These are phyloP conservation scores for Dictyostelium capitatum DNA, from an alignment of 78 protist genomes.

Conservation along the genomic window DNA sequence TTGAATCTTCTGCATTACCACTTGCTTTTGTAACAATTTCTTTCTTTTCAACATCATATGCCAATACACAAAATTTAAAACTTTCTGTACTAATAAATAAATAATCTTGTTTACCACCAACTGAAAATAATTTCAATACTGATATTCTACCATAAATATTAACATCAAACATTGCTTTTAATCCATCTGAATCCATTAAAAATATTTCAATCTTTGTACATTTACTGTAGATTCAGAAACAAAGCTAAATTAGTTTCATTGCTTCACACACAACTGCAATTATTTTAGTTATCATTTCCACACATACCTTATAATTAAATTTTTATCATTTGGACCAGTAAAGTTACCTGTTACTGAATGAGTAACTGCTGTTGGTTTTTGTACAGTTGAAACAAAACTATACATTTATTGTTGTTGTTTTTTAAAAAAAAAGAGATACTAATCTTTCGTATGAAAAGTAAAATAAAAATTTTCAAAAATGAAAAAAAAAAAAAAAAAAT, in stretches of 20 bases:
- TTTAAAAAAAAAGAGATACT: background rate
- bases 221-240: constrained; percentile 24
- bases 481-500: background rate
- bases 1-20: constrained; percentile 83
- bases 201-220: constrained; percentile 85
- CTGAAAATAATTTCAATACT: constrained; percentile 43
- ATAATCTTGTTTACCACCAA: constrained; percentile 61
- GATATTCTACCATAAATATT: constrained; percentile 88
- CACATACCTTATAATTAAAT: constrained; percentile 84
- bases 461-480: background rate
- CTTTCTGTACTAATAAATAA: constrained; percentile 87
- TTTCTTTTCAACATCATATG: constrained; percentile 47
- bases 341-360: constrained; percentile 80
- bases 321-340: constrained; percentile 84
- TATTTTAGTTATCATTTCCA: background rate
- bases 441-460: background rate
- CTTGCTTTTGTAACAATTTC: constrained; percentile 85
- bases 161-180: constrained; percentile 84
- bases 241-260: background rate
- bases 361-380: constrained; percentile 89
- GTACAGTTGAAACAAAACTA: constrained; percentile 91
- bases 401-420: constrained; percentile 13
- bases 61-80: constrained; percentile 77
- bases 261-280: background rate
- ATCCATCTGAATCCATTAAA: constrained; percentile 76